A percentile compares a stretch with the other conserved stretches of the same genome.
Conservation (phyloP, 208 protist genomes). For the Crithidia thermophila region DNA sequence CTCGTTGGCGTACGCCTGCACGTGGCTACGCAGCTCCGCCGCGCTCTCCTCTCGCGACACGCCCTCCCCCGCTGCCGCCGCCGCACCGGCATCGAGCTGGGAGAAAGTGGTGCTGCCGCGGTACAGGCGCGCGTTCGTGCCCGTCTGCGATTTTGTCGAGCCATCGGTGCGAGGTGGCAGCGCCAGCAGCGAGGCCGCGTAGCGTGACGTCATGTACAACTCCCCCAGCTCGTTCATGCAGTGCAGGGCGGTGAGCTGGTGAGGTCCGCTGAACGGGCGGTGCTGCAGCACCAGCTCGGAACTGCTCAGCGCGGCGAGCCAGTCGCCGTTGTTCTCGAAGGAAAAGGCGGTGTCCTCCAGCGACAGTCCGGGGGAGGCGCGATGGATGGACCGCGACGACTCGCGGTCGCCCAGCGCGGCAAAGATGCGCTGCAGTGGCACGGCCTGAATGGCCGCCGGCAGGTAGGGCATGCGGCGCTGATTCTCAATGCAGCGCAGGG, state of each 20-base stretch:
- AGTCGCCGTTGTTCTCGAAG: slow-evolving; percentile 88
- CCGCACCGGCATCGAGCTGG: background rate
- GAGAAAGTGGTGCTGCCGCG: slow-evolving; percentile 16
- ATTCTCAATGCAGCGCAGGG: slow-evolving; percentile 69
- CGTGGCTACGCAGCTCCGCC: slow-evolving; percentile 26
- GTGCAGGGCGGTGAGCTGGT: slow-evolving; percentile 78
- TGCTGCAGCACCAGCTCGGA: slow-evolving; percentile 87
- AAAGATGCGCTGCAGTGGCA: slow-evolving; percentile 84
- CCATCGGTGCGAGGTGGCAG: too few species aligned
- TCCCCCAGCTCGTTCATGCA: slow-evolving; percentile 89
- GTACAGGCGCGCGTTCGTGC: background rate
- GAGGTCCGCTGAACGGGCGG: slow-evolving; percentile 51
- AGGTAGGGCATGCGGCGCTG: slow-evolving; percentile 60
- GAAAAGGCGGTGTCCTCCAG: slow-evolving; percentile 76
- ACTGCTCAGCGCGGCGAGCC: slow-evolving; percentile 69
- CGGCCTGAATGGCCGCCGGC: slow-evolving; percentile 12
- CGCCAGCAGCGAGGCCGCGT: slow-evolving; percentile 39
- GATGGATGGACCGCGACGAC: slow-evolving; percentile 75
- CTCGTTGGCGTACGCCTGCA: slow-evolving; percentile 86
- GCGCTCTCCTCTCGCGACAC: background rate
- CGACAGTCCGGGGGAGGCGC: slow-evolving; percentile 33
- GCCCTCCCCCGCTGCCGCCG: background rate
- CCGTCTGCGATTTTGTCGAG: too few species aligned
- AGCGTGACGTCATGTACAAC: slow-evolving; percentile 85
- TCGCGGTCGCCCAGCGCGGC: slow-evolving; percentile 79